Conservation (phyloP, 306 rosid species). For the Sindora glabra region DNA sequence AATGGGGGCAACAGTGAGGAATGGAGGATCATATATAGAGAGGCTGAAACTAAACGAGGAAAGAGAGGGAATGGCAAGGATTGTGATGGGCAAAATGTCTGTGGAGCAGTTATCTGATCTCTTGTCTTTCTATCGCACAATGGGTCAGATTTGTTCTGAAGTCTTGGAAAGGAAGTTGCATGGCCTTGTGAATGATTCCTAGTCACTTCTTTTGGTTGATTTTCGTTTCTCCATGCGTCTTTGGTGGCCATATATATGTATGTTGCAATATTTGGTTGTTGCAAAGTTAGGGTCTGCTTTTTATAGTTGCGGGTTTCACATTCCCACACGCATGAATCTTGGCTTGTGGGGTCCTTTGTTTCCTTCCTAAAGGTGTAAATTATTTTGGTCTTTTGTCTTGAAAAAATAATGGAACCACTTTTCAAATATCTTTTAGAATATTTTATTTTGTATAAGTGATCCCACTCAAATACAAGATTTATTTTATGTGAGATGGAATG, state of each 20-base stretch:
- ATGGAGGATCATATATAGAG: conserved; percentile 61
- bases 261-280: not conserved
- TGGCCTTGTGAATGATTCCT: conserved; percentile 30
- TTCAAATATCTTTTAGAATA: no score
- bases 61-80: conserved; percentile 58
- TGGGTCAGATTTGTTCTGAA: conserved; percentile 77
- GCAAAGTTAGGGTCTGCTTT: not conserved
- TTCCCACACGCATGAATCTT: conserved; percentile 32
- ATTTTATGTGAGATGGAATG: no score
- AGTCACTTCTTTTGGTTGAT: not conserved
- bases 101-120: conserved; percentile 70
- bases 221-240: not conserved
- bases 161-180: conserved; percentile 57
- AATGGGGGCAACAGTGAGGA: conserved; percentile 97
- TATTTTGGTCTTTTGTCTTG: no score
- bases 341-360: not conserved
- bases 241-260: conserved; percentile 7
- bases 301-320: conserved; percentile 5
- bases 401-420: no score
- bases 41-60: conserved; percentile 56
- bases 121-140: conserved; percentile 67
- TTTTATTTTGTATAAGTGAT: no score
- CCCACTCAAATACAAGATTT: no score
- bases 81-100: conserved; percentile 70
- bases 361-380: not conserved